phyloP scores from a whole-genome alignment of 805 yeast genomes.

The Grigorovia humatica region DNA sequence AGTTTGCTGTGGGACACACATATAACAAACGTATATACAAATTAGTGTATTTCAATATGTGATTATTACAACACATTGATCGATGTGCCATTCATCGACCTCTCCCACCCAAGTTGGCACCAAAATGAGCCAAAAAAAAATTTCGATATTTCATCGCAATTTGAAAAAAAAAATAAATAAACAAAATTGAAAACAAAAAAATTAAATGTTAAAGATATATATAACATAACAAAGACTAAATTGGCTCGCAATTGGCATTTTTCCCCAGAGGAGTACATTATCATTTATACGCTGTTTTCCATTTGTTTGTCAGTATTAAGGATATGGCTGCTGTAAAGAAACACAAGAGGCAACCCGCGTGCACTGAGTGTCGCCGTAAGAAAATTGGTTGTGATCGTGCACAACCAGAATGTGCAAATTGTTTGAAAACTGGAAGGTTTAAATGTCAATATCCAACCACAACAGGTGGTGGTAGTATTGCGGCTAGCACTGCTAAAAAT shows the following conservation, averaged over 20 bases:
- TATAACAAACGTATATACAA: background rate
- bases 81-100: background rate
- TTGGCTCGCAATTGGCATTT: no score
- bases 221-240: no score
- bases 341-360: constrained; percentile 16
- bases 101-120: background rate
- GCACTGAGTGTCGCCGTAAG: constrained; percentile 24
- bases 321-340: background rate
- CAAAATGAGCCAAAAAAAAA: no score
- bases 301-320: no score
- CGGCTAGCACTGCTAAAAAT: background rate
- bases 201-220: no score
- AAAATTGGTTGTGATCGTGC: constrained; percentile 35
- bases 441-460: constrained; percentile 8
- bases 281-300: no score
- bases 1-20: background rate
- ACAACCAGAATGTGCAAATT: constrained; percentile 34
- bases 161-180: no score
- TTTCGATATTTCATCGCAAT: background rate
- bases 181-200: no score
- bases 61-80: no score
- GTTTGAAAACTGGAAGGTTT: constrained; percentile 14
- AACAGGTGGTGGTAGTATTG: background rate
- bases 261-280: no score
- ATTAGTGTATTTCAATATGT: no score